Percentiles rank a stretch among this genome's conserved stretches.
phyloP scores from a whole-genome alignment of 129 eudicot species.

The Flaveria bidentis region DNA sequence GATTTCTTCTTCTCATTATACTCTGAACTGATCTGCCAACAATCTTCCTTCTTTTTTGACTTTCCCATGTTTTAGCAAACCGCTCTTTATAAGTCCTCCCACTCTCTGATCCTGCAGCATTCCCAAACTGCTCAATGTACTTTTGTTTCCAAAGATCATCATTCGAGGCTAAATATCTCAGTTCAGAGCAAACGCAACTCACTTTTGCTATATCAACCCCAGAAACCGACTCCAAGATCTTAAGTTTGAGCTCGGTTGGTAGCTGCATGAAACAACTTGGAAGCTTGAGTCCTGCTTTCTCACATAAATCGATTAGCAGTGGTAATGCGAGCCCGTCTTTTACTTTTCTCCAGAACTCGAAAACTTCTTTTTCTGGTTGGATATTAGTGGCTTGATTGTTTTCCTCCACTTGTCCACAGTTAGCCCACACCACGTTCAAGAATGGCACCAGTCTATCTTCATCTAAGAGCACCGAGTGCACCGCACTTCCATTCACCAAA shows the following conservation, averaged over 20 bases:
- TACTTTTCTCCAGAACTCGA: constrained; percentile 60
- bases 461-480: constrained; percentile 46
- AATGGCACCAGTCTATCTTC: constrained; percentile 57
- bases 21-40: constrained; percentile 12
- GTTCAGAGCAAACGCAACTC: constrained; percentile 57
- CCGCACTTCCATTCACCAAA: constrained; percentile 38
- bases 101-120: constrained; percentile 19
- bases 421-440: constrained; percentile 68
- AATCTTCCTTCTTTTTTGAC: constrained; percentile 39
- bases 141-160: constrained; percentile 68
- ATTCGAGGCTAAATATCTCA: constrained; percentile 52
- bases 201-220: constrained; percentile 59
- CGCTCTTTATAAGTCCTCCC: constrained; percentile 49
- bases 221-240: constrained; percentile 57
- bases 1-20: constrained; percentile 27
- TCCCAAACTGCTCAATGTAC: constrained; percentile 48
- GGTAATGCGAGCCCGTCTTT: constrained; percentile 70
- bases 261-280: constrained; percentile 71
- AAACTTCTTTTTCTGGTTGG: constrained; percentile 53
- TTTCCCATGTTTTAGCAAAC: constrained; percentile 48
- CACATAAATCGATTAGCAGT: constrained; percentile 63
- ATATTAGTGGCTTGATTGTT: constrained; percentile 15
- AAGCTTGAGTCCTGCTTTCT: constrained; percentile 48
- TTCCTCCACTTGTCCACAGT: constrained; percentile 42
- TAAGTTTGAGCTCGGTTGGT: constrained; percentile 65